Evolutionary conservation across 345 rosid species (phyloP), one percentile per base, ranked within the genome.

Genomic region (Noccaea caerulescens): DNA sequence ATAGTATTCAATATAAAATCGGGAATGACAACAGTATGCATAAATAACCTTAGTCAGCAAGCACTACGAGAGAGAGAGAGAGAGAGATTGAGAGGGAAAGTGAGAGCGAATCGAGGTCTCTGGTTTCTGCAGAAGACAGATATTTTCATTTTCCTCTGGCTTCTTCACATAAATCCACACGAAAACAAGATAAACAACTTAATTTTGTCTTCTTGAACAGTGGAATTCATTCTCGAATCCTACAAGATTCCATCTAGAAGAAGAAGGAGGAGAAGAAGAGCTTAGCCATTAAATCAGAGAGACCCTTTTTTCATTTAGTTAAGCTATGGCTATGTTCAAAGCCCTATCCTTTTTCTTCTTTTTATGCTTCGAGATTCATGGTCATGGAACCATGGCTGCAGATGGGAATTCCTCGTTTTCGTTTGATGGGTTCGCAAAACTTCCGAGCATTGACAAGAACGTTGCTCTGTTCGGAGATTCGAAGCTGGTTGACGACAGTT

Each of bases 401-500:
- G 69, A 53, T 47, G 82, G 30, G 42, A 69, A 55, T 63, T 78
- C 64, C 39, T 76, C 84, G 8, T 90, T 87, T 79, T 80, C 81
- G 32, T 87, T 87, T 59, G 51, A 70, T 64, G 78, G 75, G 13
- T 86, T 85, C 50, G 81, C 33, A 46, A 76, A 77, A 77, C 80
- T 84, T 82, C 80, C 77, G 8, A 79, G 45, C 64, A 79, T 88
- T 77, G 74, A 73, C 61, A 69, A 87, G 80, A 70, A 32, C 42
- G 71, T 50, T 57, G 82, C 82, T 73, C 74, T 93, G 27, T 79
- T 77, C 43, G 97, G 98, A 18, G 93, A 87, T 76, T 88, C 92
- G 20, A 80, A 71, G 82, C 84, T 81, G 65, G 81, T 64, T 38
- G 56, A 23, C 62, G 78, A 79, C 34, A 81, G 76, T 43, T 82